A percentile compares a stretch with the other conserved stretches of the same genome.
Evolutionary conservation across 2,329 filamentous ascomycete genomes (phyloP).

Genomic region (Fusarium tuaranense): DNA sequence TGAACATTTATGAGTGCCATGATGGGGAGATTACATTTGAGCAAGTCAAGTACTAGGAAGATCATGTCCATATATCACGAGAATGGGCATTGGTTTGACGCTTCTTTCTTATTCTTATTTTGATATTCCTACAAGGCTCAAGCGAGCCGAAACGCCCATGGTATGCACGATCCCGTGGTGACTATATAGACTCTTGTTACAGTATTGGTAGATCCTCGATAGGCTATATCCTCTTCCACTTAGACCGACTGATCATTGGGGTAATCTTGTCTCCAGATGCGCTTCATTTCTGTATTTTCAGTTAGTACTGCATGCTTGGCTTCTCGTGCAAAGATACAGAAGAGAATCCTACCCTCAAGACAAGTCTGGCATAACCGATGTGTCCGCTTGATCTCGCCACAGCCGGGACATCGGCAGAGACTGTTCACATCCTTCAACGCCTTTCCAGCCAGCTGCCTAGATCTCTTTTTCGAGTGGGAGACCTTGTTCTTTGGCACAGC

Average conservation of each 20-base stretch:
- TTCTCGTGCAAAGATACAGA: not conserved
- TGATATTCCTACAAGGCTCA: conserved; percentile 47
- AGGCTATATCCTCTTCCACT: conserved; percentile 26
- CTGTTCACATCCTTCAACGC: conserved; percentile 89
- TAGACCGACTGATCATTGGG: conserved; percentile 50
- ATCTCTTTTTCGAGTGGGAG: conserved; percentile 93
- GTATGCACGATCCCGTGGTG: conserved; percentile 48
- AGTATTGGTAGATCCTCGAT: conserved; percentile 40
- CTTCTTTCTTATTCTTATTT: conserved; percentile 26
- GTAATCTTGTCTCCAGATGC: conserved; percentile 57
- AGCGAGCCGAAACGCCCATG: conserved; percentile 49
- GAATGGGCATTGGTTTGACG: not conserved
- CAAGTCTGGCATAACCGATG: conserved; percentile 92
- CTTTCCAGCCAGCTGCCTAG: conserved; percentile 95
- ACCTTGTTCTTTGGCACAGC: conserved; percentile 99
- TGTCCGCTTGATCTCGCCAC: conserved; percentile 87
- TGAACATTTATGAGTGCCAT: not conserved
- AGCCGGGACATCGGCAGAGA: conserved; percentile 89
- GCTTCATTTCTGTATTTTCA: conserved; percentile 56
- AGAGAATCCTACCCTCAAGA: conserved; percentile 72
- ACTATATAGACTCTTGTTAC: conserved; percentile 49
- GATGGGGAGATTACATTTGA: not conserved
- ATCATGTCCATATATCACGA: not conserved
- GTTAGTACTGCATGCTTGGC: conserved; percentile 13
- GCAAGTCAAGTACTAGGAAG: not conserved